Evolutionary conservation across 2,329 filamentous ascomycete genomes (phyloP).

Genomic region (Hypoxylon sp.): DNA sequence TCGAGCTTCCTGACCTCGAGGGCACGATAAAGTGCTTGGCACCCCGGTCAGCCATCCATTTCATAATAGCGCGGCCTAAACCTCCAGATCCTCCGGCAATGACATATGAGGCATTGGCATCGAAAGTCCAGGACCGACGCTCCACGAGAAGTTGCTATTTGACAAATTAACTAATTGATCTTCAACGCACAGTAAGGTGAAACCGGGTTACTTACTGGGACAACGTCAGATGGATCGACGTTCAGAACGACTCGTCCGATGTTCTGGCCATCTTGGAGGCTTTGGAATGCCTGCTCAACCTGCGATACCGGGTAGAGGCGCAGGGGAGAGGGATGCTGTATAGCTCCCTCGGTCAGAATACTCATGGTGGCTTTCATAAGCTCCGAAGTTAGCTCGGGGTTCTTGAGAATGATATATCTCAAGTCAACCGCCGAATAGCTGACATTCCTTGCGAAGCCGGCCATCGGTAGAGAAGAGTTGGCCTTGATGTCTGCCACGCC

Average conservation of each 20-base stretch:
- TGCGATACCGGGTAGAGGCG: conserved; percentile 35
- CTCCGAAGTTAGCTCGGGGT: conserved; percentile 21
- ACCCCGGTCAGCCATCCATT: conserved; percentile 40
- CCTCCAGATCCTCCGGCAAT: conserved; percentile 44
- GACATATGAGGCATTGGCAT: conserved; percentile 40
- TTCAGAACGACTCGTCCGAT: conserved; percentile 38
- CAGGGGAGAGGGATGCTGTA: conserved; percentile 36
- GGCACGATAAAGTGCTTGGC: conserved; percentile 39
- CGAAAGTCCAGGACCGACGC: conserved; percentile 37
- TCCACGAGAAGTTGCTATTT: conserved; percentile 35
- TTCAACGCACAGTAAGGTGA: not conserved
- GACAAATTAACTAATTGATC: conserved; percentile 2
- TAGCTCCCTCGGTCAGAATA: conserved; percentile 25
- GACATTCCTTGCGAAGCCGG: conserved; percentile 46
- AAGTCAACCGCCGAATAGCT: conserved; percentile 39
- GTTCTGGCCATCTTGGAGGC: conserved; percentile 37
- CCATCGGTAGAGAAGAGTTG: conserved; percentile 50
- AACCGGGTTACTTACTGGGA: conserved; percentile 39
- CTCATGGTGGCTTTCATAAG: conserved; percentile 27
- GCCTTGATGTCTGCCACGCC: conserved; percentile 47
- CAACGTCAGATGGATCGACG: conserved; percentile 33
- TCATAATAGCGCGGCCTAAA: conserved; percentile 39
- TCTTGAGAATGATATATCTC: conserved; percentile 27
- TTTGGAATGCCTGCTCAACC: conserved; percentile 38
- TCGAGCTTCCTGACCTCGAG: conserved; percentile 37